Evolutionary conservation across 495 filamentous ascomycete species (phyloP).

Genomic region (Cercophora scortea): DNA sequence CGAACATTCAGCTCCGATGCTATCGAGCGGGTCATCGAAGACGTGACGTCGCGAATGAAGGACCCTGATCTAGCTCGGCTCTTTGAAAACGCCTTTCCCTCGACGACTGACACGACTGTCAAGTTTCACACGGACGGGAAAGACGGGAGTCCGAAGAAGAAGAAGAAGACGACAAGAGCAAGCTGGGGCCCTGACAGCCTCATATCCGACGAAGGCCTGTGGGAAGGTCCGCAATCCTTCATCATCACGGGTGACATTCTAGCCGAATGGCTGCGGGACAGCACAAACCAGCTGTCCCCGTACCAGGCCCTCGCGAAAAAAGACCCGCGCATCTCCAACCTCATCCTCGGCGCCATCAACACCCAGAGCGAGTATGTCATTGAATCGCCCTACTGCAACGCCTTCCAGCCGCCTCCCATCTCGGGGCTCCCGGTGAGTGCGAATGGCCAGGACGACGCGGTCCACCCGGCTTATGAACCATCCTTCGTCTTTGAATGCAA

Average conservation of each 20-base stretch:
- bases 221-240: conserved; percentile 84
- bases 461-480: conserved; percentile 81
- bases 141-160: conserved; percentile 24
- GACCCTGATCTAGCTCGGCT: conserved; percentile 86
- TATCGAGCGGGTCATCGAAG: conserved; percentile 80
- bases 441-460: conserved; percentile 72
- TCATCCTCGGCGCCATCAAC: conserved; percentile 93
- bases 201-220: conserved; percentile 45
- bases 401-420: conserved; percentile 88
- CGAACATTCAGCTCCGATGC: conserved; percentile 80
- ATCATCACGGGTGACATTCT: conserved; percentile 99
- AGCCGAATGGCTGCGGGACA: conserved; percentile 95
- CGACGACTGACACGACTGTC: conserved; percentile 88
- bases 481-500: conserved; percentile 94
- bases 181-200: background rate
- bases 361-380: conserved; percentile 95
- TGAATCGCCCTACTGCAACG: conserved; percentile 93
- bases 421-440: conserved; percentile 60
- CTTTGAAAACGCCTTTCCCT: conserved; percentile 97
- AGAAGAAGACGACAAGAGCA: background rate
- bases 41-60: conserved; percentile 70
- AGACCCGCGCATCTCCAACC: conserved; percentile 62
- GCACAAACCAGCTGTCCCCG: conserved; percentile 86
- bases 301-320: conserved; percentile 80
- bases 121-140: conserved; percentile 46